A percentile compares a stretch with the other conserved stretches of the same genome.
Conservation (phyloP, 192 early-diverging fungal species). For the Coemansia nantahalensis region DNA sequence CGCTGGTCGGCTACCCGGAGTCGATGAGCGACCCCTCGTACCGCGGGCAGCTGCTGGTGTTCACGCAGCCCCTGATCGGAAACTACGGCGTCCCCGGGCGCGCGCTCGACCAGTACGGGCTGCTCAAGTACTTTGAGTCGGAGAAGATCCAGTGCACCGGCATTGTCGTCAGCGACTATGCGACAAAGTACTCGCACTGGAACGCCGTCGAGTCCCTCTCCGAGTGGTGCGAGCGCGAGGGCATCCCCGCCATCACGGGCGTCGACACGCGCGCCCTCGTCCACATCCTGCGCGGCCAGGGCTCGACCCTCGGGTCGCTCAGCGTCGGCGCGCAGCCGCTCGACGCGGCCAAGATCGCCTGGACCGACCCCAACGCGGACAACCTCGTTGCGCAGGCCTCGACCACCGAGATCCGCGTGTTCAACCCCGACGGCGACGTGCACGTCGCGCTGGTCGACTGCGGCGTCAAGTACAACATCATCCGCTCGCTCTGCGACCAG, state of each 20-base stretch:
- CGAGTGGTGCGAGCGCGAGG: conserved; percentile 82
- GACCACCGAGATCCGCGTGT: conserved; percentile 62
- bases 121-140: conserved; percentile 85
- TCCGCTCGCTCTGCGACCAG: conserved; percentile 75
- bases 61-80: conserved; percentile 94
- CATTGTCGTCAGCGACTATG: conserved; percentile 91
- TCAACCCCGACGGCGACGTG: conserved; percentile 76
- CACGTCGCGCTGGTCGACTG: conserved; percentile 83
- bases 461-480: conserved; percentile 92
- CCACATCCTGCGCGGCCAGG: conserved; percentile 77
- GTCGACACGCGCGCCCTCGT: conserved; percentile 93
- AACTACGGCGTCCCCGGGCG: conserved; percentile 91
- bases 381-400: conserved; percentile 83
- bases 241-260: conserved; percentile 83
- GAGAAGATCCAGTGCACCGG: conserved; percentile 81
- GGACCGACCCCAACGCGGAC: conserved; percentile 68
- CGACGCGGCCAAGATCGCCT: conserved; percentile 32
- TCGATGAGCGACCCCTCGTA: conserved; percentile 99
- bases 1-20: conserved; percentile 94
- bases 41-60: conserved; percentile 90
- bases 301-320: conserved; percentile 81
- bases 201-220: conserved; percentile 85
- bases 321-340: conserved; percentile 55
- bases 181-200: conserved; percentile 90
- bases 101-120: conserved; percentile 72